Conservation (phyloP, 1,139 yeast species). For the Lodderomyces jiufengensis region DNA sequence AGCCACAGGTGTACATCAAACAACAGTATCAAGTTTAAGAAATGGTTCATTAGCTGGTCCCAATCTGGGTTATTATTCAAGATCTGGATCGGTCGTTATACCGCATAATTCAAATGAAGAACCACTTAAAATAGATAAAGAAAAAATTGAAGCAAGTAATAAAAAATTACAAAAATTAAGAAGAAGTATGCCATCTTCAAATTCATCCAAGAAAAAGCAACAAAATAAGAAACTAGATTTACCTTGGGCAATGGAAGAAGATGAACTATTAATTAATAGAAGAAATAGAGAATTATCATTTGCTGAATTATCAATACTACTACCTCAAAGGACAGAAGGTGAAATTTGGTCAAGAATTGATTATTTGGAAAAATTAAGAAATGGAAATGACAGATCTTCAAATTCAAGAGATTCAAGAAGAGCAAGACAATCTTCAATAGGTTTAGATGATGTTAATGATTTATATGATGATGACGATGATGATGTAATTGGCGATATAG, state of each 20-base stretch:
- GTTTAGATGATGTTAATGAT: conserved; percentile 46
- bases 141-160: conserved; percentile 13
- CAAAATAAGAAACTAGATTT: conserved; percentile 31
- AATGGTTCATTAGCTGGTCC: conserved; percentile 39
- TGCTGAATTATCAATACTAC: conserved; percentile 68
- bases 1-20: conserved; percentile 29
- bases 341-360: conserved; percentile 67
- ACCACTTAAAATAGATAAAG: conserved; percentile 18
- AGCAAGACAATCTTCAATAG: conserved; percentile 40
- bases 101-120: conserved; percentile 35
- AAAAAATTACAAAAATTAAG: conserved; percentile 11
- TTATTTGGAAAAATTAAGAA: conserved; percentile 46
- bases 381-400: conserved; percentile 42
- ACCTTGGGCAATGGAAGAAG: conserved; percentile 68
- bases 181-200: conserved; percentile 7
- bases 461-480: conserved; percentile 39
- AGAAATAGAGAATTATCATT: conserved; percentile 58
- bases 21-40: conserved; percentile 39
- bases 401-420: conserved; percentile 28
- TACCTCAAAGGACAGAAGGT: conserved; percentile 71
- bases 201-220: conserved; percentile 7
- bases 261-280: conserved; percentile 59
- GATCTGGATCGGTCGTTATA: conserved; percentile 46
- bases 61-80: conserved; percentile 34
- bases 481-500: conserved; percentile 38